These are phyloP conservation scores for Phyllosticta citriasiana DNA, from an alignment of 2,329 filamentous ascomycete species.

Conservation along the genomic window DNA sequence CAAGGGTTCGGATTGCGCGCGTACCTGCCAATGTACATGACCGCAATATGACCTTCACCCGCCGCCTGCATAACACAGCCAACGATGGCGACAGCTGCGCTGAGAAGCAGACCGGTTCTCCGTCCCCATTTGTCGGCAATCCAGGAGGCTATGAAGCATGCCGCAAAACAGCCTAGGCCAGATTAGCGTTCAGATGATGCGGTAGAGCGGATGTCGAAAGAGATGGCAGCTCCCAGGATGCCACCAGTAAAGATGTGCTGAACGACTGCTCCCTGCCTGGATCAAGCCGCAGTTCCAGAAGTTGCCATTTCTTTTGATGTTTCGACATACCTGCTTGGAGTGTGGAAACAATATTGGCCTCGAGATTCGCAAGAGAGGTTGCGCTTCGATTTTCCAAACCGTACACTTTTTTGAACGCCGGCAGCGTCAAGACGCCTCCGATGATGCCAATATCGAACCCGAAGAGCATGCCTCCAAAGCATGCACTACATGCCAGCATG, in stretches of 20 bases:
- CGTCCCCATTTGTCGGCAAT: constrained; percentile 48
- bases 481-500: constrained; percentile 52
- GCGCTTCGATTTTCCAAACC: constrained; percentile 13
- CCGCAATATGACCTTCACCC: constrained; percentile 48
- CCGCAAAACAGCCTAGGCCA: constrained; percentile 44
- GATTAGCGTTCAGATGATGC: constrained; percentile 42
- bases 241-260: too few species aligned
- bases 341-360: constrained; percentile 61
- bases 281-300: constrained; percentile 40
- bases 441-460: constrained; percentile 52
- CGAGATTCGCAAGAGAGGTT: constrained; percentile 41
- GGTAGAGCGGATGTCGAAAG: too few species aligned
- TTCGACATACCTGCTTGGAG: constrained; percentile 45
- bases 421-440: constrained; percentile 54
- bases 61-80: constrained; percentile 56
- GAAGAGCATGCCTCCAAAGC: constrained; percentile 61
- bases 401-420: constrained; percentile 32
- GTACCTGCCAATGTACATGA: constrained; percentile 57
- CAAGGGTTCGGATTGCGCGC: constrained; percentile 11
- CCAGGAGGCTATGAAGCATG: constrained; percentile 49
- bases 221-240: too few species aligned
- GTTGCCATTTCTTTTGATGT: too few species aligned
- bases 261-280: too few species aligned
- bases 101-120: constrained; percentile 43
- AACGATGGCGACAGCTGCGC: constrained; percentile 47